Conservation (phyloP, 1,139 yeast genomes). For the Yamadazyma mexicana region DNA sequence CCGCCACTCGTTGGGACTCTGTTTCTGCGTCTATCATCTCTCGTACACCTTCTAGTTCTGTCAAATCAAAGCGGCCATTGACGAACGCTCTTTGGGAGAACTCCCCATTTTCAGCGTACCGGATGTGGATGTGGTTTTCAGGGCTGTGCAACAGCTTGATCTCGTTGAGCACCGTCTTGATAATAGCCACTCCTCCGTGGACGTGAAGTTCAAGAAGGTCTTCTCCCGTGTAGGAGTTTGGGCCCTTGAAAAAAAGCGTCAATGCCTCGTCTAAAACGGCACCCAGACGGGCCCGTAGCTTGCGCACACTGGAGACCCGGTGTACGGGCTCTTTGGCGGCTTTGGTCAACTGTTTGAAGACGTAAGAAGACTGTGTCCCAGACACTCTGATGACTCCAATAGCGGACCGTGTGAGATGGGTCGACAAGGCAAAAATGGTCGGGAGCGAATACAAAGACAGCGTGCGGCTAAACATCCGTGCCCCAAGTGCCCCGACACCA, state of each 20-base stretch:
- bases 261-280: conserved; percentile 74
- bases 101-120: conserved; percentile 93
- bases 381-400: conserved; percentile 83
- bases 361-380: conserved; percentile 59
- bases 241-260: conserved; percentile 65
- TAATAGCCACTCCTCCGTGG: conserved; percentile 92
- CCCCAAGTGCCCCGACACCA: too few relatives aligned
- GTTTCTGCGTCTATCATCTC: conserved; percentile 94
- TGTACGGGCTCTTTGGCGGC: conserved; percentile 40
- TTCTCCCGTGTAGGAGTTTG: conserved; percentile 92
- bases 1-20: conserved; percentile 78
- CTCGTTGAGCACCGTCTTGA: conserved; percentile 64
- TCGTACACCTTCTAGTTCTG: conserved; percentile 87
- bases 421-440: conserved; percentile 88
- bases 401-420: conserved; percentile 80
- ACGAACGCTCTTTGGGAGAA: conserved; percentile 81
- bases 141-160: conserved; percentile 54
- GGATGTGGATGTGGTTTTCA: conserved; percentile 40
- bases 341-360: conserved; percentile 50
- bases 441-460: conserved; percentile 26
- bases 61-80: conserved; percentile 67
- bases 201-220: conserved; percentile 82
- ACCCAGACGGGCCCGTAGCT: conserved; percentile 43
- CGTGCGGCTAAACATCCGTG: too few relatives aligned
- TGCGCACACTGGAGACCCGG: conserved; percentile 57